phyloP scores from a whole-genome alignment of 352 stramenopile species.

The Pythium coloratum region DNA sequence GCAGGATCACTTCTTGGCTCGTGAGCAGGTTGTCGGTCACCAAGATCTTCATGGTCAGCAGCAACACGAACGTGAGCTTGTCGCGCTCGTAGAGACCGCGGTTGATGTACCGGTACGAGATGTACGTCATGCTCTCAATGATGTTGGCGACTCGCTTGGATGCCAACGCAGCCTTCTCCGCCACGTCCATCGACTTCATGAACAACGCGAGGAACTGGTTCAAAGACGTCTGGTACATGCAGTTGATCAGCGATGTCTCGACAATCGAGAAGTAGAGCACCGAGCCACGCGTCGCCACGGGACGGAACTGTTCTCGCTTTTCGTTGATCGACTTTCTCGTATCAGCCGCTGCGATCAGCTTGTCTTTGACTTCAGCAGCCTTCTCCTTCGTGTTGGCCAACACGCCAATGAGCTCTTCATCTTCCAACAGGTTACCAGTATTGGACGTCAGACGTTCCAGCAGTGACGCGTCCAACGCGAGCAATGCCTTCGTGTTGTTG shows the following conservation, averaged over 20 bases:
- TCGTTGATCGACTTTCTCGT: slow-evolving; percentile 97
- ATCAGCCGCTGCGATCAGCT: slow-evolving; percentile 96
- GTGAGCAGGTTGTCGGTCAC: slow-evolving; percentile 94
- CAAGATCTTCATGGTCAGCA: slow-evolving; percentile 98
- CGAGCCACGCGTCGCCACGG: slow-evolving; percentile 95
- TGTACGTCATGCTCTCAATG: slow-evolving; percentile 99
- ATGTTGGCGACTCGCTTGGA: slow-evolving; percentile 98
- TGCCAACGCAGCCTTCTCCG: slow-evolving; percentile 96
- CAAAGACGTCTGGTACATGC: slow-evolving; percentile 99
- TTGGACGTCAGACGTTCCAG: slow-evolving; percentile 97
- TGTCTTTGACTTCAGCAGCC: slow-evolving; percentile 97
- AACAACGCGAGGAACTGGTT: slow-evolving; percentile 98
- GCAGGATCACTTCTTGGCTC: slow-evolving; percentile 92
- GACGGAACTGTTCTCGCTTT: slow-evolving; percentile 98
- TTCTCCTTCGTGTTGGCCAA: slow-evolving; percentile 98
- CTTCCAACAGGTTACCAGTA: slow-evolving; percentile 97
- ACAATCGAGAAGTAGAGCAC: slow-evolving; percentile 99
- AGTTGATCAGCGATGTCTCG: slow-evolving; percentile 98
- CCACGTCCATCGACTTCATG: slow-evolving; percentile 97
- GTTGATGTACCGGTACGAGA: slow-evolving; percentile 99
- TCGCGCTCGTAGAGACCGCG: slow-evolving; percentile 97
- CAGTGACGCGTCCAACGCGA: slow-evolving; percentile 95
- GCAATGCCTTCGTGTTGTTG: slow-evolving; percentile 96
- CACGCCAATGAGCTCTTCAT: slow-evolving; percentile 98
- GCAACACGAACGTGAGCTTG: slow-evolving; percentile 98